These are phyloP conservation scores for Colletotrichum destructivum DNA, from an alignment of 2,329 filamentous ascomycete species.

Conservation along the genomic window DNA sequence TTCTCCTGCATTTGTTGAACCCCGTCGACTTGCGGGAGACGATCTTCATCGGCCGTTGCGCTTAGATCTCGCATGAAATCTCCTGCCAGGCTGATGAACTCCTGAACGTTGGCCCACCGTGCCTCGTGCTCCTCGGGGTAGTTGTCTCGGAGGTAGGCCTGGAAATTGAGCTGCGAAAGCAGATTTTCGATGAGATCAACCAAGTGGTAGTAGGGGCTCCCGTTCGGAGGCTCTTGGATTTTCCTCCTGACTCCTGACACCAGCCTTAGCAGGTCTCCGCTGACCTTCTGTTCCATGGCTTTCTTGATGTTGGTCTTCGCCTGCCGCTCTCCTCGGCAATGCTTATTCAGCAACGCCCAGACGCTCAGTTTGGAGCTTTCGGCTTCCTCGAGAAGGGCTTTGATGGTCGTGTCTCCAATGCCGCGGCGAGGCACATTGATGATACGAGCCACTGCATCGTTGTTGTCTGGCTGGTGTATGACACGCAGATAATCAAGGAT, in stretches of 20 bases:
- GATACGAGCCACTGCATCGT: constrained; percentile 86
- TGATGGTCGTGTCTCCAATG: constrained; percentile 85
- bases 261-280: constrained; percentile 64
- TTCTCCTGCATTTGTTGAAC: constrained; percentile 78
- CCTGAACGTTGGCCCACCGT: constrained; percentile 90
- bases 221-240: constrained; percentile 49
- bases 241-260: constrained; percentile 50
- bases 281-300: constrained; percentile 68
- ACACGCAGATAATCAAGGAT: constrained; percentile 91
- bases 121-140: constrained; percentile 83
- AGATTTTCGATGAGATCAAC: constrained; percentile 67
- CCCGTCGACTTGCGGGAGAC: constrained; percentile 78
- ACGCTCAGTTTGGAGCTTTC: constrained; percentile 78
- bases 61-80: constrained; percentile 73
- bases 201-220: constrained; percentile 54
- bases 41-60: constrained; percentile 62
- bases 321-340: constrained; percentile 65
- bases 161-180: constrained; percentile 78
- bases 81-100: constrained; percentile 84
- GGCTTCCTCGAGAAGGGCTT: constrained; percentile 81
- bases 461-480: constrained; percentile 87
- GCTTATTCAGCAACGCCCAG: constrained; percentile 79
- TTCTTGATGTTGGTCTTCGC: constrained; percentile 66
- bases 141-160: constrained; percentile 79
- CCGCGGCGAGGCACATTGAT: constrained; percentile 88